These are phyloP conservation scores for Mycena leptocephala DNA, from an alignment of 768 basidiomycete species.

Conservation along the genomic window DNA sequence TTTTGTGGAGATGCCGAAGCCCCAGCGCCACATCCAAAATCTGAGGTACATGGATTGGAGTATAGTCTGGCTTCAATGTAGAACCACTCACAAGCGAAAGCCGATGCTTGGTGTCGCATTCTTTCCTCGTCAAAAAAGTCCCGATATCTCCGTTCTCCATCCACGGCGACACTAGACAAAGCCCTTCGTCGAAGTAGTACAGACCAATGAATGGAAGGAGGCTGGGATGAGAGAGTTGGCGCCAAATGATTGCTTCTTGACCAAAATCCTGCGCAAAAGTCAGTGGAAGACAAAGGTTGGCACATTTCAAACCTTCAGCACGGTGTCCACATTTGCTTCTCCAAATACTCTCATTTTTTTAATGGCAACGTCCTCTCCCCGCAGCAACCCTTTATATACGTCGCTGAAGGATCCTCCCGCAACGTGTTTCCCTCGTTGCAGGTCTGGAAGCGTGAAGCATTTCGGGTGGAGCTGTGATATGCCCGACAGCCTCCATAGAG, in stretches of 20 bases:
- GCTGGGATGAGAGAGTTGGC: constrained; percentile 6
- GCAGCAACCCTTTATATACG: neutral
- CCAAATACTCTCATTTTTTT: neutral
- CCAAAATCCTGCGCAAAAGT: neutral
- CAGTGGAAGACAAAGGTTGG: neutral
- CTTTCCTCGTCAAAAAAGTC: neutral
- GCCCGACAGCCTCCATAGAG: constrained; percentile 21
- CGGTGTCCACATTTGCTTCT: neutral
- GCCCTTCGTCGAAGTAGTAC: constrained; percentile 2
- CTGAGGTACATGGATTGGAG: neutral
- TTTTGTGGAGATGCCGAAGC: neutral
- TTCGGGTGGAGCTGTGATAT: constrained; percentile 17
- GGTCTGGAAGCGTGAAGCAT: constrained; percentile 24
- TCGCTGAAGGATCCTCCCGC: constrained; percentile 30
- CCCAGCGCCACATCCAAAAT: neutral
- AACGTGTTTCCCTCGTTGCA: constrained; percentile 6
- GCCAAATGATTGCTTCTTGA: neutral
- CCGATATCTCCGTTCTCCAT: constrained; percentile 24
- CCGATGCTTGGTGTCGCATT: neutral
- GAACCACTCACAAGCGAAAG: neutral
- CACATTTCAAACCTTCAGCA: neutral
- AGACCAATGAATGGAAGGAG: constrained; percentile 37
- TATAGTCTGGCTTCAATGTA: neutral
- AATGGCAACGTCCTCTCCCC: neutral
- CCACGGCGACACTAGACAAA: constrained; percentile 32